These are phyloP conservation scores for Plicaturopsis crispa DNA, from an alignment of 768 basidiomycete genomes.

Conservation along the genomic window DNA sequence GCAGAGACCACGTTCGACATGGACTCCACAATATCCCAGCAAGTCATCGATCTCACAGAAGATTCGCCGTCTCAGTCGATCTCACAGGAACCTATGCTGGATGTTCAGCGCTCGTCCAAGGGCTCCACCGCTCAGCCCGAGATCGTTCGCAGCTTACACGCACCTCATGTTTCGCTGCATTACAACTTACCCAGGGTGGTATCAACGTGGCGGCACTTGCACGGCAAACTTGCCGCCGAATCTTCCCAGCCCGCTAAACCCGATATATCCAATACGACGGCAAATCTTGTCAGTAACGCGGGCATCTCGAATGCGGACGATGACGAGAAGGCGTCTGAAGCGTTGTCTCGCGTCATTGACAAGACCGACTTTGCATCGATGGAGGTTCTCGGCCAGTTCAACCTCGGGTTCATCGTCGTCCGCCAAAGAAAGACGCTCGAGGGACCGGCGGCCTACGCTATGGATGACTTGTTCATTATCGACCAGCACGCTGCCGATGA, in stretches of 20 bases:
- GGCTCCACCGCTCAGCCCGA: slow-evolving; percentile 27
- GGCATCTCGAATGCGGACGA: slow-evolving; percentile 34
- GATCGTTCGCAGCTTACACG: slow-evolving; percentile 27
- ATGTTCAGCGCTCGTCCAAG: slow-evolving; percentile 8
- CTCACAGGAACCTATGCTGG: slow-evolving; percentile 10
- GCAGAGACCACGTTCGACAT: slow-evolving; percentile 10
- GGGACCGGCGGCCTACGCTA: slow-evolving; percentile 10
- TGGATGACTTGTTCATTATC: slow-evolving; percentile 93
- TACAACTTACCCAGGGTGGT: slow-evolving; percentile 27
- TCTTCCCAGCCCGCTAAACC: slow-evolving; percentile 3
- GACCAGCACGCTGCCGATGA: slow-evolving; percentile 98
- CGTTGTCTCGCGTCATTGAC: slow-evolving; percentile 76
- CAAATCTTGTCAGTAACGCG: slow-evolving; percentile 5
- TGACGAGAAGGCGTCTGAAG: slow-evolving; percentile 48
- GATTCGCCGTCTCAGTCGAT: slow-evolving; percentile 14
- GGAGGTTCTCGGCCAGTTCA: slow-evolving; percentile 91
- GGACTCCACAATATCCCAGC: slow-evolving; percentile 9
- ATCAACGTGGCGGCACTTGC: slow-evolving; percentile 12
- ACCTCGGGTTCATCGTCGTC: slow-evolving; percentile 88
- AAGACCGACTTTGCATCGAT: slow-evolving; percentile 82
- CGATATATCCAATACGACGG: slow-evolving; percentile 1
- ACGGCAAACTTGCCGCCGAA: slow-evolving; percentile 1
- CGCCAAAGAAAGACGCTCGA: slow-evolving; percentile 41
- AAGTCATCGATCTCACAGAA: slow-evolving; percentile 15
- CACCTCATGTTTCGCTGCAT: slow-evolving; percentile 17